Percentiles rank a stretch among this genome's conserved stretches.
Conservation (phyloP, 768 basidiomycete species). For the Pleurotus ostreatus region DNA sequence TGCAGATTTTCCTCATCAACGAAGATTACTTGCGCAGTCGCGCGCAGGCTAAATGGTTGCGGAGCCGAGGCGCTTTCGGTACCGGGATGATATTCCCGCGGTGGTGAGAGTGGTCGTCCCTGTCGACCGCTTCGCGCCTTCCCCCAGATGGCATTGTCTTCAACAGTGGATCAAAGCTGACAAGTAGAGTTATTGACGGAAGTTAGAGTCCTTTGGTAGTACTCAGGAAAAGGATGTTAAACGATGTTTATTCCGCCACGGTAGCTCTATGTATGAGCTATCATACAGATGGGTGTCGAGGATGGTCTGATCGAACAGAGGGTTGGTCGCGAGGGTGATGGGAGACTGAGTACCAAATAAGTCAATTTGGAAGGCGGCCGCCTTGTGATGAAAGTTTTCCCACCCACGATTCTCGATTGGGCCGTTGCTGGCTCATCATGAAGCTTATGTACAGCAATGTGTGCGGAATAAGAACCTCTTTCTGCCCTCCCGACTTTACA, state of each 20-base stretch:
- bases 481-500: not conserved
- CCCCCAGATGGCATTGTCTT: no score
- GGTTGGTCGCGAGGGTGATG: constrained; percentile 2
- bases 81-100: not conserved
- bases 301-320: constrained; percentile 7
- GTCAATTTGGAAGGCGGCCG: constrained; percentile 3
- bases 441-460: constrained; percentile 8
- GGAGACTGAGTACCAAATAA: not conserved
- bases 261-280: no score
- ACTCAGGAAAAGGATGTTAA: no score
- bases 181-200: no score
- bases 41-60: not conserved
- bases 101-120: not conserved
- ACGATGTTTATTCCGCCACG: no score
- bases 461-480: constrained; percentile 6
- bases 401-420: constrained; percentile 6
- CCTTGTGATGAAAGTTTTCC: constrained; percentile 4
- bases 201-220: no score
- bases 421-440: constrained; percentile 6
- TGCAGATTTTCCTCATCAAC: no score
- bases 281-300: not conserved
- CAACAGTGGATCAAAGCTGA: no score
- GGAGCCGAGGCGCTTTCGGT: not conserved
- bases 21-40: no score
- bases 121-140: no score